phyloP scores from a whole-genome alignment of 2,329 filamentous ascomycete species.

The Cordyceps cateniannulata region DNA sequence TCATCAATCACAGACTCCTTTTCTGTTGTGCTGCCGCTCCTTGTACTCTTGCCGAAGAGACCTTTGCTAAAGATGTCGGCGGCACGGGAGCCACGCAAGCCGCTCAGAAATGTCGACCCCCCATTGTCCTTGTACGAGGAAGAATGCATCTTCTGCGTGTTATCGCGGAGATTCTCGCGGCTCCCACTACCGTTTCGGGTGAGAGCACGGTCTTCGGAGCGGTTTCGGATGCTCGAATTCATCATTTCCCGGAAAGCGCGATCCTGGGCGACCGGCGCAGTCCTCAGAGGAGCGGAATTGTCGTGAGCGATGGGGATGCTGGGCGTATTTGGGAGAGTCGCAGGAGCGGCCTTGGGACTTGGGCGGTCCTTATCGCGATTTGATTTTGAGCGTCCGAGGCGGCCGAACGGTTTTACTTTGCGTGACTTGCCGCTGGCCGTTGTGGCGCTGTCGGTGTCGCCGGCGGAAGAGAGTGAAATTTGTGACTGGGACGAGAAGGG shows the following conservation, averaged over 20 bases:
- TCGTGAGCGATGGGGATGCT: slow-evolving; percentile 24
- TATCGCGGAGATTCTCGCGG: slow-evolving; percentile 33
- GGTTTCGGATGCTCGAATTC: slow-evolving; percentile 57
- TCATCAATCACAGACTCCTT: slow-evolving; percentile 63
- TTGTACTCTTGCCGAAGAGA: slow-evolving; percentile 70
- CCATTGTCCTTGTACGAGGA: slow-evolving; percentile 56
- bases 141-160: slow-evolving; percentile 35
- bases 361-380: slow-evolving; percentile 43
- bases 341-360: slow-evolving; percentile 31
- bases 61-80: slow-evolving; percentile 78
- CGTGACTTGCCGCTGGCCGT: slow-evolving; percentile 36
- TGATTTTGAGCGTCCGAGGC: slow-evolving; percentile 46
- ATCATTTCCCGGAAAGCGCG: slow-evolving; percentile 64
- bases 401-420: slow-evolving; percentile 50
- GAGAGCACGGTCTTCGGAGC: slow-evolving; percentile 62
- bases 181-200: slow-evolving; percentile 36
- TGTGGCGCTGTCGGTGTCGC: slow-evolving; percentile 37
- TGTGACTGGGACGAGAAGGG: slow-evolving; percentile 44
- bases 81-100: slow-evolving; percentile 66
- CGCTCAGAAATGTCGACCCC: slow-evolving; percentile 61
- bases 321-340: slow-evolving; percentile 17
- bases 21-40: slow-evolving; percentile 64
- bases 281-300: slow-evolving; percentile 40
- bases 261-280: slow-evolving; percentile 59
- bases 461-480: slow-evolving; percentile 43